phyloP scores from a whole-genome alignment of 2,329 filamentous ascomycete genomes.

The Paracoccidioides lutzii region DNA sequence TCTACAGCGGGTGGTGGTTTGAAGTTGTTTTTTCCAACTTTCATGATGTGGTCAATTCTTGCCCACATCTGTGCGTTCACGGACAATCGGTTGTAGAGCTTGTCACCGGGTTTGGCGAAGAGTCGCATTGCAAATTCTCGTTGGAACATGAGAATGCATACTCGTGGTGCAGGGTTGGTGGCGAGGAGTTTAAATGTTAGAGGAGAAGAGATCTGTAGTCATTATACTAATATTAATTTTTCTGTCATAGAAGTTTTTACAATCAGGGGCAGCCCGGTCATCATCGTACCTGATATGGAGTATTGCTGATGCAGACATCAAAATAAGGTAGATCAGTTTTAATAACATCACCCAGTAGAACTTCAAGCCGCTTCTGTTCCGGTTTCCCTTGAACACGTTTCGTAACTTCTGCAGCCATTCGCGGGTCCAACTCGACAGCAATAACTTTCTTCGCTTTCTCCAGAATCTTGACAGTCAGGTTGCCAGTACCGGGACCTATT shows the following conservation, averaged over 20 bases:
- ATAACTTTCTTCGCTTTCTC: slow-evolving; percentile 74
- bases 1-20: slow-evolving; percentile 89
- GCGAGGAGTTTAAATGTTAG: slow-evolving; percentile 83
- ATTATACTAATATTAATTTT: slow-evolving; percentile 2
- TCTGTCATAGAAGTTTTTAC: neutral
- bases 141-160: slow-evolving; percentile 90
- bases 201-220: slow-evolving; percentile 64
- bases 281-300: slow-evolving; percentile 47
- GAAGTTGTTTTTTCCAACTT: slow-evolving; percentile 94
- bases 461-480: slow-evolving; percentile 77
- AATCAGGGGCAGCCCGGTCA: neutral
- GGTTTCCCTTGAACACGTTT: slow-evolving; percentile 88
- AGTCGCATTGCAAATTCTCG: slow-evolving; percentile 85
- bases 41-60: slow-evolving; percentile 61
- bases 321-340: slow-evolving; percentile 71
- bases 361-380: slow-evolving; percentile 68
- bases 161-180: slow-evolving; percentile 66
- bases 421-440: slow-evolving; percentile 83
- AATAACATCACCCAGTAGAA: slow-evolving; percentile 84
- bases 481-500: slow-evolving; percentile 76
- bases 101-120: slow-evolving; percentile 75
- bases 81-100: slow-evolving; percentile 77
- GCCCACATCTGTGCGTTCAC: slow-evolving; percentile 94
- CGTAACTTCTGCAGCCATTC: slow-evolving; percentile 91
- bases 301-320: slow-evolving; percentile 74